Percentiles rank a stretch among this genome's conserved stretches.
Conservation (phyloP, 305 asterid genomes). For the Fraxinus angustifolia region DNA sequence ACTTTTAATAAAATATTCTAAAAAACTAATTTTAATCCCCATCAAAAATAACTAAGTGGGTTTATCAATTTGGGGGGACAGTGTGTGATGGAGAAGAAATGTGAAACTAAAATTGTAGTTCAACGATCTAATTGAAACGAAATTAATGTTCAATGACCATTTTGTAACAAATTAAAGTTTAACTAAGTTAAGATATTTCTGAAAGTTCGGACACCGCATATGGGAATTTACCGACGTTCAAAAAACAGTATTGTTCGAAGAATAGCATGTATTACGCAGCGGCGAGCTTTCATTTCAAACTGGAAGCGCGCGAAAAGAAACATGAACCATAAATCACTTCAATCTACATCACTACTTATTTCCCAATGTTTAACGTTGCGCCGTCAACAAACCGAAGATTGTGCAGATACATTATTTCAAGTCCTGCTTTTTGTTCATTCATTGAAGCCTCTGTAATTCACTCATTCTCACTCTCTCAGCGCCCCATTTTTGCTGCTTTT, state of each 20-base stretch:
- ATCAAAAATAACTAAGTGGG: not conserved
- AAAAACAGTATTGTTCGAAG: not conserved
- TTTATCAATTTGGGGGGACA: not conserved
- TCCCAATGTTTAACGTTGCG: slow-evolving; percentile 29
- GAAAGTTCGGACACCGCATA: not conserved
- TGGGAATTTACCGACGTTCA: not conserved
- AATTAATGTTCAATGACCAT: not conserved
- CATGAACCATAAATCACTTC: slow-evolving; percentile 31
- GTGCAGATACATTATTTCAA: slow-evolving; percentile 21
- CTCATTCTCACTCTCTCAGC: slow-evolving; percentile 21
- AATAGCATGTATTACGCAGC: not conserved
- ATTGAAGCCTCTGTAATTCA: slow-evolving; percentile 21
- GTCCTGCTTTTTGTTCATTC: slow-evolving; percentile 20
- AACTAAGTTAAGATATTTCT: not conserved
- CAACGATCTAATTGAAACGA: not conserved
- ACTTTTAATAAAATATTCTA: not conserved
- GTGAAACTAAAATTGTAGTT: not conserved
- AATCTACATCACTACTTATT: not conserved
- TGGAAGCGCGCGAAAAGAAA: slow-evolving; percentile 23
- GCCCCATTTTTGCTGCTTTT: not conserved
- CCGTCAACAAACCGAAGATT: slow-evolving; percentile 29
- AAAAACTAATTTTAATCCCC: not conserved
- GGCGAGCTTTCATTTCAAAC: slow-evolving; percentile 3
- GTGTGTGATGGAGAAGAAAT: not conserved
- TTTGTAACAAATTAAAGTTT: not conserved